Percentiles rank a stretch among this genome's conserved stretches.
Evolutionary conservation across 2,329 filamentous ascomycete species (phyloP).

Genomic region (Epichloe bromicola): DNA sequence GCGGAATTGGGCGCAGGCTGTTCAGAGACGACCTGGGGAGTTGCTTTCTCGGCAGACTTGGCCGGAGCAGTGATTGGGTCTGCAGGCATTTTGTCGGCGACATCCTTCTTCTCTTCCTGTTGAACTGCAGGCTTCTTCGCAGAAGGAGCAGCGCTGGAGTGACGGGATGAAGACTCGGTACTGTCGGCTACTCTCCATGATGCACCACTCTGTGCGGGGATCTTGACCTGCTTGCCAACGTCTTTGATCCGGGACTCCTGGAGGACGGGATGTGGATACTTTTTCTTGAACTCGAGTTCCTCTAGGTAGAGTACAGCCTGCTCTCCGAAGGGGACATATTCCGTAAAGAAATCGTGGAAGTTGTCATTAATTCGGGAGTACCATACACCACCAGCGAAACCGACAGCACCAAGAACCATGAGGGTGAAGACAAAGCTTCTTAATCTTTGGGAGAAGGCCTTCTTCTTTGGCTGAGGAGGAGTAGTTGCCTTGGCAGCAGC

Average conservation of each 20-base stretch:
- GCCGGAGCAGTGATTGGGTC: slow-evolving; percentile 14
- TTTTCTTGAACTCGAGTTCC: slow-evolving; percentile 82
- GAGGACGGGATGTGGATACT: slow-evolving; percentile 46
- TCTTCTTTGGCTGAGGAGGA: slow-evolving; percentile 34
- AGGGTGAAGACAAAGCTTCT: slow-evolving; percentile 67
- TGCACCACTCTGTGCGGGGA: slow-evolving; percentile 74
- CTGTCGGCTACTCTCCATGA: slow-evolving; percentile 65
- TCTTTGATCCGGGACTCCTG: slow-evolving; percentile 36
- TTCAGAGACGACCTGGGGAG: slow-evolving; percentile 7
- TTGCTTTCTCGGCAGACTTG: slow-evolving; percentile 20
- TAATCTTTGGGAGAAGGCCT: slow-evolving; percentile 59
- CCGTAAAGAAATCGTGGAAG: slow-evolving; percentile 98
- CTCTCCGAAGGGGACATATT: slow-evolving; percentile 90
- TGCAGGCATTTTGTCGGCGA: slow-evolving; percentile 14
- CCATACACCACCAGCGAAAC: slow-evolving; percentile 81
- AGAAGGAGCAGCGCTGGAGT: slow-evolving; percentile 42
- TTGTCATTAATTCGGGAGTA: slow-evolving; percentile 90
- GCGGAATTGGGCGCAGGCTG: slow-evolving; percentile 13
- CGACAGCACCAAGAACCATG: slow-evolving; percentile 59
- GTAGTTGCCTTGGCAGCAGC: slow-evolving; percentile 11
- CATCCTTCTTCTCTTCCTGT: slow-evolving; percentile 18
- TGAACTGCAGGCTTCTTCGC: slow-evolving; percentile 15
- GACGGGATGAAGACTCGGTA: slow-evolving; percentile 40
- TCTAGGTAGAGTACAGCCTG: slow-evolving; percentile 91
- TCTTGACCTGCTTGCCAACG: slow-evolving; percentile 60